Percentiles rank a stretch among this genome's conserved stretches.
phyloP scores from a whole-genome alignment of 768 basidiomycete species.

The Rhodosporidiobolus sp. region DNA sequence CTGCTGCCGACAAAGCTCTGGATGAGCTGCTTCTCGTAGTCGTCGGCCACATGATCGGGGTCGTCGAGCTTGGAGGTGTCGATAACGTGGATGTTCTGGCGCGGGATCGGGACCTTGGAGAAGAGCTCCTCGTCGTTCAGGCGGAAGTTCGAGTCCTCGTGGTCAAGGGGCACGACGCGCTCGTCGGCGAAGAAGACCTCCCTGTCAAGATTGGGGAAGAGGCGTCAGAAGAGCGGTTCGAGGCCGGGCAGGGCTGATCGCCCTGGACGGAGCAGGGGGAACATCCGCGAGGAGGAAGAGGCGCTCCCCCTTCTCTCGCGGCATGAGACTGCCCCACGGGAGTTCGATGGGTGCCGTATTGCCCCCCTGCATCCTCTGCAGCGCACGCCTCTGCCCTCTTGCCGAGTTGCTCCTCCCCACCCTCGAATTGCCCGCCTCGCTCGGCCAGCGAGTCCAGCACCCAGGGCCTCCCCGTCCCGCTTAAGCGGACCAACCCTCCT shows the following conservation, averaged over 20 bases:
- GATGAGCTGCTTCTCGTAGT: constrained; percentile 65
- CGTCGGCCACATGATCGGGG: constrained; percentile 53
- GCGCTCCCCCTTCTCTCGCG: too few relatives aligned
- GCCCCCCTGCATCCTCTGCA: not conserved
- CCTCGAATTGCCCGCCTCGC: too few relatives aligned
- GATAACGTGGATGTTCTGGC: constrained; percentile 75
- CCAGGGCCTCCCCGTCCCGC: too few relatives aligned
- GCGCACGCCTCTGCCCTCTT: not conserved
- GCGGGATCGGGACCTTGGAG: constrained; percentile 74
- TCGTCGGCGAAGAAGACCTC: constrained; percentile 98
- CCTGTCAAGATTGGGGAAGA: constrained; percentile 58
- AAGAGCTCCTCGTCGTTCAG: constrained; percentile 72
- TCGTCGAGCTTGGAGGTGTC: constrained; percentile 53
- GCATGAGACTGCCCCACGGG: too few relatives aligned
- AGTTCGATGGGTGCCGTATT: too few relatives aligned
- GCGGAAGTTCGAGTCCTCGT: constrained; percentile 86
- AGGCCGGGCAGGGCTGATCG: too few relatives aligned
- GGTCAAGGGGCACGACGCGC: constrained; percentile 85
- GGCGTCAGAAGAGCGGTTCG: too few relatives aligned
- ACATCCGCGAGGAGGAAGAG: not conserved
- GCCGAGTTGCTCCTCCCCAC: not conserved
- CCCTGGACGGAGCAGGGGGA: not conserved
- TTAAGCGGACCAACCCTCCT: too few relatives aligned
- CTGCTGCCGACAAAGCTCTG: constrained; percentile 86
- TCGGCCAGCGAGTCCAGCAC: too few relatives aligned